Conservation (phyloP, 345 rosid species). For the Citrus inodora region DNA sequence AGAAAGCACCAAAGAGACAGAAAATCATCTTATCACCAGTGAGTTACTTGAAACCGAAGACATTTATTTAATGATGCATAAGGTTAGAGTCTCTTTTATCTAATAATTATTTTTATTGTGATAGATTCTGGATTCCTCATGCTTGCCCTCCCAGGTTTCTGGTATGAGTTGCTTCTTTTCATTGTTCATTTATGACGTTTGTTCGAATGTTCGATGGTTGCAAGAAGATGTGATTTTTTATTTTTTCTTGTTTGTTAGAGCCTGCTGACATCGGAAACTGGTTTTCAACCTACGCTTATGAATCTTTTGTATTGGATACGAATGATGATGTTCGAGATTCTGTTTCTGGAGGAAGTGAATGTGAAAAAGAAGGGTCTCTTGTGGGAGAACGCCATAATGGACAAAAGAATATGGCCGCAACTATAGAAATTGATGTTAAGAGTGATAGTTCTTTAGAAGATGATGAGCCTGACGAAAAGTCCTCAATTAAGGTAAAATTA, state of each 20-base stretch:
- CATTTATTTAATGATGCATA: background rate
- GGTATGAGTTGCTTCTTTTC: slow-evolving; percentile 26
- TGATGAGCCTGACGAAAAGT: slow-evolving; percentile 4
- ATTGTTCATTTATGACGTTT: background rate
- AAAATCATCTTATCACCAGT: slow-evolving; percentile 1
- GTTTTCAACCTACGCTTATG: slow-evolving; percentile 62
- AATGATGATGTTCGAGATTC: slow-evolving; percentile 30
- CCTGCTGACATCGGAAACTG: slow-evolving; percentile 54
- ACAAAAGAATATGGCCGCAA: slow-evolving; percentile 9
- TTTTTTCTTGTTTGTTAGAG: slow-evolving; percentile 32
- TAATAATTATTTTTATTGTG: background rate
- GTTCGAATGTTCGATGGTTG: background rate
- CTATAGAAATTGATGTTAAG: background rate
- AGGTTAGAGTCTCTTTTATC: background rate
- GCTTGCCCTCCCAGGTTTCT: slow-evolving; percentile 30
- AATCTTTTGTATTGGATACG: slow-evolving; percentile 49
- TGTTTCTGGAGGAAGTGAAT: slow-evolving; percentile 25
- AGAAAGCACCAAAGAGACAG: background rate
- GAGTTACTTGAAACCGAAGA: slow-evolving; percentile 15
- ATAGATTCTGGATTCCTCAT: slow-evolving; percentile 32
- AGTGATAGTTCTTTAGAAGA: background rate
- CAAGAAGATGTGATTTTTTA: background rate
- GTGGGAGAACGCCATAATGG: slow-evolving; percentile 2
- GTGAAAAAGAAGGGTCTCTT: slow-evolving; percentile 16
- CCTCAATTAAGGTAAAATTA: slow-evolving; percentile 8